Evolutionary conservation across 306 rosid genomes (phyloP).

Genomic region (Neltuma alba): DNA sequence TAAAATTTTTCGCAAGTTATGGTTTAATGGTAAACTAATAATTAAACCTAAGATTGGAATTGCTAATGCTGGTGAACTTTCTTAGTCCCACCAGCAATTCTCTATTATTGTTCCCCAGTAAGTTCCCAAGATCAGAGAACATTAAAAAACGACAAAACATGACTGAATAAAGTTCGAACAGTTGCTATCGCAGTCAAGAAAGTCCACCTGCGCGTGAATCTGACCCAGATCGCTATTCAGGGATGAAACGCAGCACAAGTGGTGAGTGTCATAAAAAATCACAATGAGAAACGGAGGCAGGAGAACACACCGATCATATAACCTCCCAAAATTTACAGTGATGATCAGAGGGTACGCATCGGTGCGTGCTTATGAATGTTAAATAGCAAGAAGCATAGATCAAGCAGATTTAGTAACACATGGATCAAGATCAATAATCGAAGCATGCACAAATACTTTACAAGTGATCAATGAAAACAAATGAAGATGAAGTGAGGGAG

Average conservation of each 20-base stretch:
- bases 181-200: background rate
- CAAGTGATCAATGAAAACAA: background rate
- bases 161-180: background rate
- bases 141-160: background rate
- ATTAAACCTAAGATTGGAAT: background rate
- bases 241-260: background rate
- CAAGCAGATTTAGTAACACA: slow-evolving; percentile 30
- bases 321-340: background rate
- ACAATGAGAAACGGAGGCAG: background rate
- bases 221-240: slow-evolving; percentile 22
- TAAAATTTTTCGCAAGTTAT: background rate
- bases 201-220: background rate
- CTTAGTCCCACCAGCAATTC: background rate
- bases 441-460: background rate
- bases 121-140: background rate
- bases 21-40: background rate
- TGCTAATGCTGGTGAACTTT: slow-evolving; percentile 4
- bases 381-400: slow-evolving; percentile 26
- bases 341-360: background rate
- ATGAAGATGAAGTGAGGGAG: background rate
- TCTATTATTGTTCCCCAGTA: background rate
- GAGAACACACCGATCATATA: background rate
- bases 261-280: background rate
- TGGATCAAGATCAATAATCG: slow-evolving; percentile 41
- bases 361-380: background rate